These are phyloP conservation scores for Neurospora sp. DNA, from an alignment of 495 filamentous ascomycete genomes.

Conservation along the genomic window DNA sequence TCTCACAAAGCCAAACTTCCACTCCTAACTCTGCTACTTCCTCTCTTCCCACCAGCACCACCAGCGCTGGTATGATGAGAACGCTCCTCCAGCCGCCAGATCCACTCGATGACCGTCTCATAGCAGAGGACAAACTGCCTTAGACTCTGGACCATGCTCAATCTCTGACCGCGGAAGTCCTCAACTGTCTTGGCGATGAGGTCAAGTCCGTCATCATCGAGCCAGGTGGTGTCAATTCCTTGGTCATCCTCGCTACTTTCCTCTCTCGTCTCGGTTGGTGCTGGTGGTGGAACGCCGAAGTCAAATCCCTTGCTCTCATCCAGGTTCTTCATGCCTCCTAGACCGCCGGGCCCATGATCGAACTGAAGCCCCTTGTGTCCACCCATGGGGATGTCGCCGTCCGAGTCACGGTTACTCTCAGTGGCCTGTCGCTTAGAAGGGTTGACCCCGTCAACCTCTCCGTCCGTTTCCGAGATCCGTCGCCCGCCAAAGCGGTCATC, in stretches of 20 bases:
- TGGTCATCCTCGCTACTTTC: neutral
- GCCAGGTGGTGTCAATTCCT: conserved; percentile 29
- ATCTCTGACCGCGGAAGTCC: conserved; percentile 75
- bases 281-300: neutral
- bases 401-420: conserved; percentile 14
- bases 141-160: conserved; percentile 96
- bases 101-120: conserved; percentile 89
- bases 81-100: conserved; percentile 34
- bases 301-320: neutral
- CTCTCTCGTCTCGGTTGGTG: conserved; percentile 1
- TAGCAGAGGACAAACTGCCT: conserved; percentile 95
- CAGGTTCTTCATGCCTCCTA: neutral
- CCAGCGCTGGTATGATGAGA: neutral
- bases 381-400: conserved; percentile 36
- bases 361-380: neutral
- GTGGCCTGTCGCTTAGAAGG: conserved; percentile 1
- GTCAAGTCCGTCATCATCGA: conserved; percentile 52
- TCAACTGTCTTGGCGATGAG: conserved; percentile 77
- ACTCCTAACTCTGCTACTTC: conserved; percentile 12
- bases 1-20: conserved; percentile 16
- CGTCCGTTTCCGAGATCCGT: conserved; percentile 1
- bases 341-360: neutral
- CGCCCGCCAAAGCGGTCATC: conserved; percentile 25
- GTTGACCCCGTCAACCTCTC: neutral
- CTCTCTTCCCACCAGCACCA: neutral